phyloP scores from a whole-genome alignment of 495 filamentous ascomycete genomes.

The Penicillium bialowiezense region DNA sequence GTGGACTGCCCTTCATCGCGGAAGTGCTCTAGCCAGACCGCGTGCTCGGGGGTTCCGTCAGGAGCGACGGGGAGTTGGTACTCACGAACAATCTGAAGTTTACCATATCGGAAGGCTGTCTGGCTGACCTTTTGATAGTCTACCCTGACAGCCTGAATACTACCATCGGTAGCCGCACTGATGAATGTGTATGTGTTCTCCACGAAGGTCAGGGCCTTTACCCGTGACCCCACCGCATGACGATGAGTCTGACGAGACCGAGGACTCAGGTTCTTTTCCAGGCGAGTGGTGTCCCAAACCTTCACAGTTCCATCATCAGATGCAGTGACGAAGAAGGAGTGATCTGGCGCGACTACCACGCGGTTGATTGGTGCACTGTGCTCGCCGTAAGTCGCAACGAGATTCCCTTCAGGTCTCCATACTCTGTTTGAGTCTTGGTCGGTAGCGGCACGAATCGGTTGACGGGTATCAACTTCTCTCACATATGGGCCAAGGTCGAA shows the following conservation, averaged over 20 bases:
- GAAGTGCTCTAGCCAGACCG: slow-evolving; percentile 90
- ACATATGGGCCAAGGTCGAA: slow-evolving; percentile 74
- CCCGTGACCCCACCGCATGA: slow-evolving; percentile 65
- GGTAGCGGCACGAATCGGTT: slow-evolving; percentile 60
- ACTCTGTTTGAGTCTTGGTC: slow-evolving; percentile 47
- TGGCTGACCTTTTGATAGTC: slow-evolving; percentile 63
- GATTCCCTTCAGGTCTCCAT: slow-evolving; percentile 81
- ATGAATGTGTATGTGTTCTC: slow-evolving; percentile 93
- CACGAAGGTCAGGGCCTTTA: slow-evolving; percentile 82
- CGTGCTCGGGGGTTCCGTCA: slow-evolving; percentile 58
- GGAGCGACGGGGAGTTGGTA: slow-evolving; percentile 63
- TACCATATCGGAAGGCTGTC: slow-evolving; percentile 66
- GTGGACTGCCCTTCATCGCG: slow-evolving; percentile 77
- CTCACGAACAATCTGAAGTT: slow-evolving; percentile 69
- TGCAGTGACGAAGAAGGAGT: slow-evolving; percentile 90
- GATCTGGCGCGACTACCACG: slow-evolving; percentile 81
- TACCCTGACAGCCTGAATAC: slow-evolving; percentile 83
- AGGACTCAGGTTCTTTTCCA: slow-evolving; percentile 87
- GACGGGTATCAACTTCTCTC: slow-evolving; percentile 60
- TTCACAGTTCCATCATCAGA: slow-evolving; percentile 91
- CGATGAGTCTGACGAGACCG: slow-evolving; percentile 83
- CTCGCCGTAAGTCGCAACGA: slow-evolving; percentile 85
- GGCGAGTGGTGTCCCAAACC: slow-evolving; percentile 85
- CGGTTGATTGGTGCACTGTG: slow-evolving; percentile 81
- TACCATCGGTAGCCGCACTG: slow-evolving; percentile 86